Base-by-base conservation (phyloP, 2,329 filamentous ascomycete species). In the Chaetomium olivaceum region DNA sequence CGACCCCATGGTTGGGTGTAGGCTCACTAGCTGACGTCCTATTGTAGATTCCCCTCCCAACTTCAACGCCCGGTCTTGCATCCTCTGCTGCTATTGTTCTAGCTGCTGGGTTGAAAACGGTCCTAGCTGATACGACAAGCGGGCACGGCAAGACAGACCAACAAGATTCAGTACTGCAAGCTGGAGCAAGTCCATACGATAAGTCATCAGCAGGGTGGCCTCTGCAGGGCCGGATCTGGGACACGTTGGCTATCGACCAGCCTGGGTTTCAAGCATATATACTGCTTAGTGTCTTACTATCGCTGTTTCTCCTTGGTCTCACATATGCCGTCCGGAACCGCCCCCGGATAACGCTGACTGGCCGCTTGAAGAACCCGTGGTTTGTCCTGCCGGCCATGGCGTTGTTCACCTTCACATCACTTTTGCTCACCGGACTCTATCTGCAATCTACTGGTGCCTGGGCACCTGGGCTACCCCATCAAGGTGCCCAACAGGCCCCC, bases 341-440 rank as follows among this genome's bases (percentile, higher is more conserved):
- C 2, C 48, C 27, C 9, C 3, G 31, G 9, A 9, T 21, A 27
- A 21, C 46, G 16, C 46, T 12, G 11, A n/a, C 33, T 29, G n/a
- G 31, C 12, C 12, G 4, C 11, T 14, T 57, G 29, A 50, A 39
- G 19, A 62, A 39, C 1, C 8, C 39, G 21, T 8, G 11, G 23
- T 6, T 59, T 4, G 14, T 29, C 50, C 31, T 61, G 0, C 51
- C 60, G 9, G 39, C 27, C 51, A 65, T 67, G 60, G 62, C 57
- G 1, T 4, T 62, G 16, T 48, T 62, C 23, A 51, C 58, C 19
- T 36, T 62, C 2, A 56, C 57, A 12, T 39, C 63, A 2, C 27
- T 68, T 2, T 36, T 66, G 9, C 36, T 69, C 43, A 33, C 62
- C 12, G 66, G 56, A 12, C n/a, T 68, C 1, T 39, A 62, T 25